These are phyloP conservation scores for Komagataella phaffii DNA, from an alignment of 805 yeast species.

Conservation along the genomic window DNA sequence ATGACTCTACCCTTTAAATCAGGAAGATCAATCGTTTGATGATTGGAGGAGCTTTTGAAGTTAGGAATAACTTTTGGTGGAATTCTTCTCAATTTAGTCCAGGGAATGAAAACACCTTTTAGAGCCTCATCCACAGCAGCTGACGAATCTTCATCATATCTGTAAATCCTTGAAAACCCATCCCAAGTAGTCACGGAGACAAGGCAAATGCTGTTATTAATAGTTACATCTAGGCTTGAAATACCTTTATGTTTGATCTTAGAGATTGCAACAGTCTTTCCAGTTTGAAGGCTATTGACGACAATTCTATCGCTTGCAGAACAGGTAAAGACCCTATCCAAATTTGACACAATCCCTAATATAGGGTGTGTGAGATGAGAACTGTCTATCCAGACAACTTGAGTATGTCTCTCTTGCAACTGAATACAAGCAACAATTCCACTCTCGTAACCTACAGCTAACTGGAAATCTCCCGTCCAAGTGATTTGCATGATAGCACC, in stretches of 20 bases:
- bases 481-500: constrained; percentile 58
- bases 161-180: constrained; percentile 27
- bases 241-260: constrained; percentile 25
- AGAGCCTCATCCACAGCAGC: neutral
- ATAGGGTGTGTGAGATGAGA: neutral
- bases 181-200: constrained; percentile 36
- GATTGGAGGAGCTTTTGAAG: constrained; percentile 3
- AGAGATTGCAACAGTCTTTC: constrained; percentile 1
- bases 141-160: constrained; percentile 1
- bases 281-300: constrained; percentile 11
- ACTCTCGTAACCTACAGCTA: constrained; percentile 59
- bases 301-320: constrained; percentile 32
- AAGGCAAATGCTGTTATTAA: constrained; percentile 6
- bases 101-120: neutral
- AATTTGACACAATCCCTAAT: neutral
- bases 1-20: constrained; percentile 8
- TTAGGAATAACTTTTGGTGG: constrained; percentile 12
- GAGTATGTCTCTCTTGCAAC: no score
- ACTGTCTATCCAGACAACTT: neutral
- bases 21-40: neutral
- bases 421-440: constrained; percentile 33
- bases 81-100: constrained; percentile 10
- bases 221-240: constrained; percentile 11
- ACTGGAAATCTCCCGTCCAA: constrained; percentile 19
- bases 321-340: constrained; percentile 22